Percentiles rank a stretch among this genome's conserved stretches.
These are phyloP conservation scores for Paracoccidioides brasiliensis DNA, from an alignment of 2,329 filamentous ascomycete genomes.

Conservation along the genomic window DNA sequence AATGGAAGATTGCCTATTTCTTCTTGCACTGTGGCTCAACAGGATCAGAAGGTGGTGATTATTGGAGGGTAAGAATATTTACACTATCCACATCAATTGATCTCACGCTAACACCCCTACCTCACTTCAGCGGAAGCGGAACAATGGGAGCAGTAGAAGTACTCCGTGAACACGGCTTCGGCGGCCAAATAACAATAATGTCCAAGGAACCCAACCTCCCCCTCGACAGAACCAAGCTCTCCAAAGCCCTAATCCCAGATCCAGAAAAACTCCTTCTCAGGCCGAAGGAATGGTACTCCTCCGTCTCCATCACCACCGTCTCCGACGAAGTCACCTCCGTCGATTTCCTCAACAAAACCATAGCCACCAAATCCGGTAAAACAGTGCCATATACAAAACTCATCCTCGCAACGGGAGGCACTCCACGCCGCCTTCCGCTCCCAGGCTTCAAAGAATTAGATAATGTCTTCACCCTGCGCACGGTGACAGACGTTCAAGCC, in stretches of 20 bases:
- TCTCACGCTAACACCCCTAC: neutral
- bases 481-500: slow-evolving; percentile 59
- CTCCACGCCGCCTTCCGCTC: slow-evolving; percentile 60
- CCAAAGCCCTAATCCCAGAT: slow-evolving; percentile 81
- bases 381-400: slow-evolving; percentile 74
- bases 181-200: slow-evolving; percentile 68
- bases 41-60: slow-evolving; percentile 59
- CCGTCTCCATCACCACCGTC: slow-evolving; percentile 44
- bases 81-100: neutral
- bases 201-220: slow-evolving; percentile 73
- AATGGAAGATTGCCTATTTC: slow-evolving; percentile 61
- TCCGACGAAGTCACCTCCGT: slow-evolving; percentile 55
- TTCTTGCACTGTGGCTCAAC: slow-evolving; percentile 48
- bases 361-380: slow-evolving; percentile 61
- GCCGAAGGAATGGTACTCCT: slow-evolving; percentile 62
- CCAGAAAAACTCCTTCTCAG: slow-evolving; percentile 64
- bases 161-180: slow-evolving; percentile 68
- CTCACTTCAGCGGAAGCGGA: slow-evolving; percentile 54
- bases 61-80: slow-evolving; percentile 50
- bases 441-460: slow-evolving; percentile 72
- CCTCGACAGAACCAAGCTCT: slow-evolving; percentile 89
- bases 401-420: slow-evolving; percentile 77
- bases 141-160: slow-evolving; percentile 70
- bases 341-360: slow-evolving; percentile 60
- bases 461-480: slow-evolving; percentile 79